Conservation (phyloP, 2,329 filamentous ascomycete species). For the Fusarium dimerum region DNA sequence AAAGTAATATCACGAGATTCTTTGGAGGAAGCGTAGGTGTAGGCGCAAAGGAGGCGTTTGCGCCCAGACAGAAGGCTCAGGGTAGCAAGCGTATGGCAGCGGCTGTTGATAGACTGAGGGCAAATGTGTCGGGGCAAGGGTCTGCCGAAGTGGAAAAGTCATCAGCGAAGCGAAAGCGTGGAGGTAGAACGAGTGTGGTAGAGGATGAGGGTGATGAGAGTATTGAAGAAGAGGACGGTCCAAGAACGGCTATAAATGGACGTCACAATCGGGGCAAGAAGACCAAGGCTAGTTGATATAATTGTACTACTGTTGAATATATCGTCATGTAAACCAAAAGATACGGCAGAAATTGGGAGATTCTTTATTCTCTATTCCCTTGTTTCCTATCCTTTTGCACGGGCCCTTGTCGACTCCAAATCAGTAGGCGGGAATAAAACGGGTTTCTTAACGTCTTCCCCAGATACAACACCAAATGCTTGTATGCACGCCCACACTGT, state of each 20-base stretch:
- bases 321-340: not conserved
- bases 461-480: too few species aligned
- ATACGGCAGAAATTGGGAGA: too few species aligned
- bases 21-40: slow-evolving; percentile 76
- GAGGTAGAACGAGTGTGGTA: slow-evolving; percentile 14
- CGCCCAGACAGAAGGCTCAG: slow-evolving; percentile 63
- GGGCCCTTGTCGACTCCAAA: too few species aligned
- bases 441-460: too few species aligned
- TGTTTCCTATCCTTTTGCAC: too few species aligned
- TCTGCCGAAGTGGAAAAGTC: slow-evolving; percentile 4
- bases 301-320: not conserved
- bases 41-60: slow-evolving; percentile 68
- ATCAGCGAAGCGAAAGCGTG: slow-evolving; percentile 28
- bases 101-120: slow-evolving; percentile 67
- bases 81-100: slow-evolving; percentile 75
- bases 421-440: too few species aligned
- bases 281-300: slow-evolving; percentile 16
- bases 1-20: slow-evolving; percentile 93
- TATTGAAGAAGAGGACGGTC: slow-evolving; percentile 15
- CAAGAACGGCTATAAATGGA: slow-evolving; percentile 9
- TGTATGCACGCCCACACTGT: too few species aligned
- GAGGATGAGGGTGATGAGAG: slow-evolving; percentile 19
- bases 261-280: slow-evolving; percentile 20
- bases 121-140: slow-evolving; percentile 29
- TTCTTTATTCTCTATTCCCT: too few species aligned